Base-by-base conservation (phyloP, 2,329 filamentous ascomycete genomes). In the Fusarium pseudocircinatum region DNA sequence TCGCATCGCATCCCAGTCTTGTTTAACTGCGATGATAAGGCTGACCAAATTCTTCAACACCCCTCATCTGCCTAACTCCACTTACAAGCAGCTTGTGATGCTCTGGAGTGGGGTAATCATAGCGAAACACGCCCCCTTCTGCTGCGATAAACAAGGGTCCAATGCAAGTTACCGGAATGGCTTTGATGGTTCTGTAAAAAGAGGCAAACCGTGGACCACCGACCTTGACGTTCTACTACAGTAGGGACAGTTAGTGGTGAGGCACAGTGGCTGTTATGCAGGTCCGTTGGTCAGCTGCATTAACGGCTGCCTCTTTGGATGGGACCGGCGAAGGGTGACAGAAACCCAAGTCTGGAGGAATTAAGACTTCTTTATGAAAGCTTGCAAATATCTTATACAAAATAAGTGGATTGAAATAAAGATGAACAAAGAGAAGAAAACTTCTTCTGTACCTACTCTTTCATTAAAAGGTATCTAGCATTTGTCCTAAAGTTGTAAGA, bases 231-330 rank as follows among this genome's bases (percentile, higher is more conserved):
- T 6, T 34, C 22, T 32, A 40, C 39, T 18, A 1, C 28, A 16
- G 10, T 16, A 24, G 30, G 16, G 47, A 20, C n/a, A 11, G 8
- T 50, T 12, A 6, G 3, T 34, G n/a, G 47, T 24, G 7, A 28
- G 22, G 34, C 14, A 39, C 59, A 61, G 43, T 13, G 46, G 34
- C 18, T 42, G 13, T 20, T n/a, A 58, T 47, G 60, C 42, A 63
- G 34, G 60, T 63, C 52, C 32, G 43, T 46, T 60, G 60, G 60
- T 60, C 60, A 60, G 26, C 60, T 60, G 34, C 26, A 36, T 44
- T 14, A 36, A 28, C 2, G 53, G 53, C 24, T 47, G 60, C 60
- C 60, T 60, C 40, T 60, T 63, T 36, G 30, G 32, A 44, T 40
- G 42, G 34, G 4, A 26, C n/a, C 58, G 30, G n/a, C 30, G 26